Conservation (phyloP, 2,329 filamentous ascomycete genomes). For the Pseudogymnoascus sp. region DNA sequence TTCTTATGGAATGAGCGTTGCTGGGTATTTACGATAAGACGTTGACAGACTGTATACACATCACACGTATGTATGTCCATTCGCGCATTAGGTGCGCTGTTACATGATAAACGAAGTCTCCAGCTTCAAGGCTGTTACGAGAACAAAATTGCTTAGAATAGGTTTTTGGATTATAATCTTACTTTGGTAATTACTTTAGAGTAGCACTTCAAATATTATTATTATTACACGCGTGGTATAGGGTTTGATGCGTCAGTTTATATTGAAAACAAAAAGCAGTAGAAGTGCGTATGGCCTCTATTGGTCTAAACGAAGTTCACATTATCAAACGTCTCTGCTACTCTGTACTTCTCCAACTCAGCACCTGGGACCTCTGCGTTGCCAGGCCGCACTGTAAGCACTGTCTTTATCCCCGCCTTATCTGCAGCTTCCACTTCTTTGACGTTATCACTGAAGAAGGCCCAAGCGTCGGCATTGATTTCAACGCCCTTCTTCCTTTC, state of each 20-base stretch:
- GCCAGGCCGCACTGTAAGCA: constrained; percentile 57
- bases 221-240: background rate
- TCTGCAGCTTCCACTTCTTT: constrained; percentile 57
- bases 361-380: constrained; percentile 54
- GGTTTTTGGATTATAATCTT: background rate
- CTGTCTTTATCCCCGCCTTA: constrained; percentile 53
- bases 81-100: background rate
- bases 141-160: background rate
- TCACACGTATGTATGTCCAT: background rate
- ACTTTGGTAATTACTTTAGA: background rate
- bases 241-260: background rate
- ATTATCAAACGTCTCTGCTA: constrained; percentile 24
- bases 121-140: background rate
- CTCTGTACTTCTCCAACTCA: constrained; percentile 28
- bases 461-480: constrained; percentile 44
- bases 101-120: background rate
- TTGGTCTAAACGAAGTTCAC: background rate
- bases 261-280: background rate
- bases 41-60: background rate
- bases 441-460: constrained; percentile 78
- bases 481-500: constrained; percentile 26
- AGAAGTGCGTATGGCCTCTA: background rate
- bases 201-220: background rate
- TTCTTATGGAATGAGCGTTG: background rate
- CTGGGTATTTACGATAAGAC: background rate